A percentile compares a stretch with the other conserved stretches of the same genome.
Conservation (phyloP, 495 filamentous ascomycete species). For the Neurospora sp. region DNA sequence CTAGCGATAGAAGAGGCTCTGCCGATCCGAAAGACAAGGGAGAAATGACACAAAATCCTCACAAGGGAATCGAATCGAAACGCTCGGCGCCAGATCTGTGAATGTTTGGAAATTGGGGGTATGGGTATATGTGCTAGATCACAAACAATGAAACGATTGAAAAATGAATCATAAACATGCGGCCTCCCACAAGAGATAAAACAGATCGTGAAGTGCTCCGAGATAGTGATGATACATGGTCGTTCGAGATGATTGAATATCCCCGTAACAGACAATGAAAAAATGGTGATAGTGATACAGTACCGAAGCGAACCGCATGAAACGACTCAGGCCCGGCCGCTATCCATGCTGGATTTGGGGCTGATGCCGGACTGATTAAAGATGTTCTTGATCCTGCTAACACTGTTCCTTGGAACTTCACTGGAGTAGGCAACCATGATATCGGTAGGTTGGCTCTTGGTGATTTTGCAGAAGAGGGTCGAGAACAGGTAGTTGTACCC, state of each 20-base stretch:
- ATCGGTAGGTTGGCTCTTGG: conserved; percentile 46
- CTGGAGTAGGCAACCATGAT: conserved; percentile 39
- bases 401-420: conserved; percentile 27
- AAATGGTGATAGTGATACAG: conserved; percentile 10
- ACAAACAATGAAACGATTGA: background rate
- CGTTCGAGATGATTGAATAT: conserved; percentile 4
- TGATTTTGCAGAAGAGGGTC: conserved; percentile 83
- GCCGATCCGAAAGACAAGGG: background rate
- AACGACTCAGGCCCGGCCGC: conserved; percentile 11
- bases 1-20: background rate
- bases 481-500: conserved; percentile 91
- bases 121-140: background rate
- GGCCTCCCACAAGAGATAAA: background rate
- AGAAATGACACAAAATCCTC: background rate
- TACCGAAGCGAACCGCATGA: background rate
- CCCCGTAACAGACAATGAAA: background rate
- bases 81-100: background rate
- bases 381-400: conserved; percentile 37
- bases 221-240: background rate
- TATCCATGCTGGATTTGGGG: conserved; percentile 37
- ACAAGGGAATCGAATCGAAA: background rate
- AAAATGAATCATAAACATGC: background rate
- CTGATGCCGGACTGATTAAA: conserved; percentile 35
- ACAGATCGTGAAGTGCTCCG: background rate
- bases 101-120: background rate